phyloP scores from a whole-genome alignment of 169 alveolate genomes.

The Hammondia hammondi region DNA sequence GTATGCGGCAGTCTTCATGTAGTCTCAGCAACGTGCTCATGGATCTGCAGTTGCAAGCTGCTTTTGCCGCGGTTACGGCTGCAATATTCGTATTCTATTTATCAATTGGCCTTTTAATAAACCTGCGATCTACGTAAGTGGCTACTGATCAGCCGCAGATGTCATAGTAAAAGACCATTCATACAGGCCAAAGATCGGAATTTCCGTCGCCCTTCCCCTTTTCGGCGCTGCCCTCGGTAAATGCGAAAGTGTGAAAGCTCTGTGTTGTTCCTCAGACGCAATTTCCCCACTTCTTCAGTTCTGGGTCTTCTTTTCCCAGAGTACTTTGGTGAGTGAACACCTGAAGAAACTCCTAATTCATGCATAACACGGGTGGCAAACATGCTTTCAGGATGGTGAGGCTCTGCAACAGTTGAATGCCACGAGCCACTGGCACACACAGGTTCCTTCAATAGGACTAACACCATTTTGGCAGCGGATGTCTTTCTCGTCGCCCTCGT shows the following conservation, averaged over 20 bases:
- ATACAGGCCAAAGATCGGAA: neutral
- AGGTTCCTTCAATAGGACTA: neutral
- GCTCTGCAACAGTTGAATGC: neutral
- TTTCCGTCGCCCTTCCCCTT: neutral
- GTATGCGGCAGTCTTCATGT: neutral
- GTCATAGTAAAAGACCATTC: neutral
- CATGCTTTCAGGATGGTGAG: constrained; percentile 25
- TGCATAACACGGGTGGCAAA: neutral
- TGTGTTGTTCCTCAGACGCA: neutral
- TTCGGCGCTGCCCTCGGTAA: neutral
- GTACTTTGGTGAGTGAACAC: neutral
- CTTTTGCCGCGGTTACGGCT: neutral
- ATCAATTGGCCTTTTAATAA: neutral
- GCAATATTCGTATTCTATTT: neutral
- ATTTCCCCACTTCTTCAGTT: neutral
- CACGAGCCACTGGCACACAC: neutral
- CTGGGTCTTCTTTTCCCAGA: constrained; percentile 1
- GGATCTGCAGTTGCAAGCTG: neutral
- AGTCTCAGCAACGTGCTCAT: neutral
- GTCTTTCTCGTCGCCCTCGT: constrained; percentile 13
- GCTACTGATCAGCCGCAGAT: neutral
- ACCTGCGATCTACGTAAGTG: constrained; percentile 9
- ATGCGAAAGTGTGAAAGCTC: neutral
- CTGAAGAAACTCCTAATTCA: neutral
- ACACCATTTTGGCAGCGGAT: neutral